Percentiles rank a stretch among this genome's conserved stretches.
Evolutionary conservation across 441 rosid species (phyloP).

Genomic region (Pelargonium exstipulatum): DNA sequence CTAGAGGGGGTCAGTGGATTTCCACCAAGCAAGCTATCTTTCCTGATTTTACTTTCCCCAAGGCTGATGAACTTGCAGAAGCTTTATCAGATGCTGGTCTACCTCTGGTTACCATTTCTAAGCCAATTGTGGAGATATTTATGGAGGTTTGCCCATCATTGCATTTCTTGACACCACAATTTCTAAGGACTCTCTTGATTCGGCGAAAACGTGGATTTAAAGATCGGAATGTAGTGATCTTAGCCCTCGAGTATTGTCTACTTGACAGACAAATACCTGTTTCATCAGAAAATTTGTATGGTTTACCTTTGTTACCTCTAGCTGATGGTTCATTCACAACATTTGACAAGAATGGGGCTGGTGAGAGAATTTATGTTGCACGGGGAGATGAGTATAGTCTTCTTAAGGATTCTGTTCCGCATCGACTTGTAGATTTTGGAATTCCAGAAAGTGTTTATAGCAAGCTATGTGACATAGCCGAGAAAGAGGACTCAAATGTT

Average conservation of each 20-base stretch:
- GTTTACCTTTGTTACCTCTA: constrained; percentile 85
- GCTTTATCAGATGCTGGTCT: constrained; percentile 86
- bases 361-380: constrained; percentile 80
- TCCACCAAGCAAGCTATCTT: constrained; percentile 87
- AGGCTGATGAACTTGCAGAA: constrained; percentile 62
- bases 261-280: constrained; percentile 58
- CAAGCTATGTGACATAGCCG: constrained; percentile 74
- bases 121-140: constrained; percentile 64
- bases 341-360: constrained; percentile 66
- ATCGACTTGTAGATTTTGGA: constrained; percentile 64
- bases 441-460: constrained; percentile 59
- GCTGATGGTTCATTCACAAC: constrained; percentile 79
- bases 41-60: constrained; percentile 79
- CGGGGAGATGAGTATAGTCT: constrained; percentile 68
- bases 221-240: constrained; percentile 55
- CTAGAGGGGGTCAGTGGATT: constrained; percentile 93
- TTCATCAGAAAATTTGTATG: constrained; percentile 50
- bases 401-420: constrained; percentile 76
- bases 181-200: constrained; percentile 65
- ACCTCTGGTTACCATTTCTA: constrained; percentile 62
- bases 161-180: constrained; percentile 77
- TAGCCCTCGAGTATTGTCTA: constrained; percentile 91
- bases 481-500: constrained; percentile 65
- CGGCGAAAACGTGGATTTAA: constrained; percentile 72
- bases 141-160: constrained; percentile 65